Evolutionary conservation across 1,284 basidiomycete genomes (phyloP), one percentile per base, ranked within the genome.

Genomic region (Trichosporon inkin): DNA sequence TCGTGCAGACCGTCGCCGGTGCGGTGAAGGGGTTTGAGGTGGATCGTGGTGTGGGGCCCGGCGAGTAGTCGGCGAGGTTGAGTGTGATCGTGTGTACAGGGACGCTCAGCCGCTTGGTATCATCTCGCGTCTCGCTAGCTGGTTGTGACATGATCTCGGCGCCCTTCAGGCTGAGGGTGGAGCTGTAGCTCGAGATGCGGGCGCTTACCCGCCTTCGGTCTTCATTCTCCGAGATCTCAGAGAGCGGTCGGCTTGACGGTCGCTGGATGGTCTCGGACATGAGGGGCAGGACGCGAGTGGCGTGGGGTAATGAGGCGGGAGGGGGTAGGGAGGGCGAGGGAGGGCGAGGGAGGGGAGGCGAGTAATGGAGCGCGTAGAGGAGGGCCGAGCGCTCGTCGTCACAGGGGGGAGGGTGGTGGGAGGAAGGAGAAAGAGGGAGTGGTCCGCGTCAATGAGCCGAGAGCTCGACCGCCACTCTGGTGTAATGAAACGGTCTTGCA

Each of bases 71-170:
- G 14, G 67, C 67, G 34, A 77, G 66, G 57, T 77, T 77, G 49
- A 77, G 62, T 7, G 75, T 72, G 59, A 77, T 72, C 24, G 73
- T 74, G 53, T 72, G 70, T 24, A 73, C 56, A 20, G 66, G 68
- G 56, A 60, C 36, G 36, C 57, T 63, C 13, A 61, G 52, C 22
- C 67, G 60, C 58, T 67, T 67, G 13, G 62, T 16, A 19, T 67
- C 63, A 19, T 74, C 71, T n/a, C 62, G 58, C 13, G 67, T 62
- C 53, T 70, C 68, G 58, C 70, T 71, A 4, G 56, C 53, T n/a
- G 71, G 70, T 10, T 70, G 63, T 16, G 67, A 67, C 14, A 38
- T 40, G 34, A 24, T 28, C n/a, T 37, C 57, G 47, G 17, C 57
- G 16, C 58, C 58, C 56, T 66, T 64, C 53, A 66, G 53, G 51